Percentiles rank a stretch among this genome's conserved stretches.
Conservation (phyloP, 176 grass and related monocot genomes). For the Secale cereale region DNA sequence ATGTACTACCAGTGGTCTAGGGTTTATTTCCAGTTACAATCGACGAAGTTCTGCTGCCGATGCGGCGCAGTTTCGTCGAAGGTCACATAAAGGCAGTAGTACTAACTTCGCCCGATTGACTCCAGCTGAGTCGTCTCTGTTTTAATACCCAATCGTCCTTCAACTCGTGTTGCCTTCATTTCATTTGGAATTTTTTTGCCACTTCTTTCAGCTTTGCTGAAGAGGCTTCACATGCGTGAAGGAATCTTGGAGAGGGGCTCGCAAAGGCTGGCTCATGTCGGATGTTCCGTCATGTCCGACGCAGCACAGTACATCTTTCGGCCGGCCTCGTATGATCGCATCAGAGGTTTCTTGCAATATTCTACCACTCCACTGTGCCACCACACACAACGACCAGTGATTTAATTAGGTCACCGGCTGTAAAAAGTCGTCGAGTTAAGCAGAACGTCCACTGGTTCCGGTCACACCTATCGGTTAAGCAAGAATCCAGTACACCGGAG, state of each 20-base stretch:
- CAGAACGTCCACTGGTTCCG: too few relatives aligned
- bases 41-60: background rate
- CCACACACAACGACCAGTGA: too few relatives aligned
- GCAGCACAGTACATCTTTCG: background rate
- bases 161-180: background rate
- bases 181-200: background rate
- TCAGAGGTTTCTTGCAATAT: background rate
- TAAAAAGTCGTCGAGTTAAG: too few relatives aligned
- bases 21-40: background rate
- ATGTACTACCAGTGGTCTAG: background rate
- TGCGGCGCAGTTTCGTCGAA: background rate
- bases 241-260: background rate
- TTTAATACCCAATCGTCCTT: background rate
- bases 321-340: background rate
- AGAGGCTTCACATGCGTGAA: background rate
- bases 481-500: too few relatives aligned
- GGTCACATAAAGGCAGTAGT: background rate
- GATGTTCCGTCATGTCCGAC: background rate
- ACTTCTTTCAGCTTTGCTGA: background rate
- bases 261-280: background rate
- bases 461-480: too few relatives aligned
- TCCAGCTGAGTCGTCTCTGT: background rate
- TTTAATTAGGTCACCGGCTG: too few relatives aligned
- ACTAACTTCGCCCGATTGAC: background rate
- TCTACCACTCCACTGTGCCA: too few relatives aligned